Evolutionary conservation across 164 flowering plant genomes (phyloP), one percentile per base, ranked within the genome.

Genomic region (Aristolochia contorta): DNA sequence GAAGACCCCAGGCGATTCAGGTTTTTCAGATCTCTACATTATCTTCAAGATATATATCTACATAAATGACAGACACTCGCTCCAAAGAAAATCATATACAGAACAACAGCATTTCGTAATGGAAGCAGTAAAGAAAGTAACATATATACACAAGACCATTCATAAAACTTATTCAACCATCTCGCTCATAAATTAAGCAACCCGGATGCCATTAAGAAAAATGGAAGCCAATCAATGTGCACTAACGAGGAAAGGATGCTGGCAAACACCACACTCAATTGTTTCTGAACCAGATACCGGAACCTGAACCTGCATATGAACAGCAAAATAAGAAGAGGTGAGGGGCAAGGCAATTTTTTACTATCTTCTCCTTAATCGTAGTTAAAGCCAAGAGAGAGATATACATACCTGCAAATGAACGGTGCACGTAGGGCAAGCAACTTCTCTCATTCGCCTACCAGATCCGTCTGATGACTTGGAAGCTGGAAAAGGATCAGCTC

Each of bases 251-350:
- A 93, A 93, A 12, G 96, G 95, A 69, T 83, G 87, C 75, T 88
- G 97, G 79, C 97, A 93, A 32, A 91, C 97, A 46, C 97, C 94
- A 69, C 99, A 93, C 57, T 91, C 99, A 21, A 91, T 88, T 15
- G 97, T 93, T 76, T 93, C 97, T 1, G 96, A 93, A 56, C 99
- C 99, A 8, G 91, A 82, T 67, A 75, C 78, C 6, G 92, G 93
- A 71, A 84, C 89, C 60, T 82, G 84, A 25, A 90, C 97, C 97
- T 90, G 79, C 67, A 75, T 47, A 16, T 13, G 33, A 54, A 45
- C 16, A 47, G 45, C 47, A 57, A 24, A 18, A 46, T 7, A 32
- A 33, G 16, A 50, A 19, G 16, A 45, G 19, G 9, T n/a, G 45
- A 33, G 22, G 16, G 43, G 33, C 15, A 33, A 53, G 23, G 27